These are phyloP conservation scores for Penicillium chermesinum DNA, from an alignment of 495 filamentous ascomycete genomes.

Conservation along the genomic window DNA sequence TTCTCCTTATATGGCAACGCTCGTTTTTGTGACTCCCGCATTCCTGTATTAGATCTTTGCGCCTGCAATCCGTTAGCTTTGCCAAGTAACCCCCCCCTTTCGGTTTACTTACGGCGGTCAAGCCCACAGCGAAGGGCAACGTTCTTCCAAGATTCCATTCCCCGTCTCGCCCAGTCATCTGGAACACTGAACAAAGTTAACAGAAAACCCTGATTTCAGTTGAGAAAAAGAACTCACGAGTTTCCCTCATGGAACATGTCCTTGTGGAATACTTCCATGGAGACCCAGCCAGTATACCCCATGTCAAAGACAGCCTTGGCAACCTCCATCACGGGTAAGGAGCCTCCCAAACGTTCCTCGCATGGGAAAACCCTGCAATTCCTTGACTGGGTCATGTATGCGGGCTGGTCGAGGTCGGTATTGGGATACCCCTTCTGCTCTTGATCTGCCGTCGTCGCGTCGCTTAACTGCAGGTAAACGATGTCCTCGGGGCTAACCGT, in stretches of 20 bases:
- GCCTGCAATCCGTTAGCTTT: neutral
- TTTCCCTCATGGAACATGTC: conserved; percentile 5
- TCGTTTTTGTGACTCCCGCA: too few relatives aligned
- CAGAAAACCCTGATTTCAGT: neutral
- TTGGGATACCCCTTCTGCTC: conserved; percentile 33
- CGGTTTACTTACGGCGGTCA: neutral
- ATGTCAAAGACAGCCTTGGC: conserved; percentile 20
- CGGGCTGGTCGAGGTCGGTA: conserved; percentile 12
- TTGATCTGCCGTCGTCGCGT: conserved; percentile 58
- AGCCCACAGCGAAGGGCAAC: conserved; percentile 4
- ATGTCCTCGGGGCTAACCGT: conserved; percentile 50
- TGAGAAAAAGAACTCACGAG: conserved; percentile 1
- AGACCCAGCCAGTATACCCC: conserved; percentile 8
- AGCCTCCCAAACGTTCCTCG: conserved; percentile 58
- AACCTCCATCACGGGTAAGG: conserved; percentile 51
- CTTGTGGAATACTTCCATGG: conserved; percentile 13
- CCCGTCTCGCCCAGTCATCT: conserved; percentile 5
- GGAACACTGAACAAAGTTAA: conserved; percentile 1
- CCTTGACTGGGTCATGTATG: conserved; percentile 55
- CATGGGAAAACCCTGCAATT: conserved; percentile 70
- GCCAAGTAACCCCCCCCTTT: neutral
- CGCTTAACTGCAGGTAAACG: conserved; percentile 14
- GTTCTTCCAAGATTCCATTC: conserved; percentile 7
- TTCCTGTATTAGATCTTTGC: neutral
- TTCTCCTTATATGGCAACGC: too few relatives aligned